Base-by-base conservation (phyloP, 306 rosid genomes). In the Glycine latifolia region DNA sequence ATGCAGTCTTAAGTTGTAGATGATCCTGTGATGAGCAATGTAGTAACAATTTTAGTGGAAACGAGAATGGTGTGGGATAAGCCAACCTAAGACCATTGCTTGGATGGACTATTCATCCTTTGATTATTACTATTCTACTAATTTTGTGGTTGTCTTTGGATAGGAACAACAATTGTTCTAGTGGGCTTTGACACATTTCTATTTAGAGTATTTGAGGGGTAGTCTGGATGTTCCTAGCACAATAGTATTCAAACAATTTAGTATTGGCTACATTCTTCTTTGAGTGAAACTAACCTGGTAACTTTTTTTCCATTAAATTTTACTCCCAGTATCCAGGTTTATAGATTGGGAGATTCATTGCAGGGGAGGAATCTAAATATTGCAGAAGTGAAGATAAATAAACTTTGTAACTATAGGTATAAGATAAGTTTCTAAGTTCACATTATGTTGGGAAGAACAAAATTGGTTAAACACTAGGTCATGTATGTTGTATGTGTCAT, bases 401-500 rank as follows among this genome's bases (percentile, higher is more conserved):
- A 3, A 37, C 1, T 3, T 37, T 37, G 39, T 37, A 37, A 37
- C 1, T 37, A 37, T 37, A 37, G 3, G 39, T 37, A 37, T 78
- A 53, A 53, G 58, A 80, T 16, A 70, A 62, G 52, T 62, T 67
- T 48, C 52, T 10, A 12, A 62, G 20, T 47, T 54, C 2, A 47
- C 2, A 76, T 46, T 15, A 46, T 44, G 4, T 65, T 50, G 81
- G 79, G 47, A 79, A 59, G 47, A 79, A 59, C 37, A 20, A 63
- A 77, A 10, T 75, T 47, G 7, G 7, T 48, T 16, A 44, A 0
- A 41, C 44, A 43, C 49, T 49, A 31, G 55, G 12, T 63, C 56
- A 13, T 79, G 53, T 31, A 20, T 78, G 68, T 41, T 50, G 43
- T 59, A 71, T 49, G 17, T 67, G 65, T 71, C 63, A 41, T 77